Conservation (phyloP, 1,284 basidiomycete genomes). For the Waitea zeae region DNA sequence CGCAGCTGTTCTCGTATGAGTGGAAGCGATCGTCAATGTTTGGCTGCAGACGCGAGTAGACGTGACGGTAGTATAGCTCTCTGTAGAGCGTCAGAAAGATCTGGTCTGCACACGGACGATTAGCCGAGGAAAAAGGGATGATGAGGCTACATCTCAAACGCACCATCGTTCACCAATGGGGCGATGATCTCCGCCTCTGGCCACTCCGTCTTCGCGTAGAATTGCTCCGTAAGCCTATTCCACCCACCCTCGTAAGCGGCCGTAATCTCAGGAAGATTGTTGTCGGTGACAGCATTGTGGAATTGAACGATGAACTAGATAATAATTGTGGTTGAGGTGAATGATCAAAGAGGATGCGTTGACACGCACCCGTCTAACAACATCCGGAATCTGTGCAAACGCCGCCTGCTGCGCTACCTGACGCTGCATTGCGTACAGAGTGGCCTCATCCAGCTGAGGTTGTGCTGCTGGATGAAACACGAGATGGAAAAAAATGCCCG, state of each 20-base stretch:
- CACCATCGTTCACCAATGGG: constrained; percentile 83
- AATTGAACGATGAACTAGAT: constrained; percentile 79
- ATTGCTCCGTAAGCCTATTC: constrained; percentile 94
- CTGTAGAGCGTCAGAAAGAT: constrained; percentile 95
- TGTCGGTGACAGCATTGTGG: constrained; percentile 74
- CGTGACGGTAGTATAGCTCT: constrained; percentile 88
- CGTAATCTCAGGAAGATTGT: constrained; percentile 79
- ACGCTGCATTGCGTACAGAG: constrained; percentile 53
- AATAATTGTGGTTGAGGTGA: neutral
- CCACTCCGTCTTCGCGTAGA: constrained; percentile 91
- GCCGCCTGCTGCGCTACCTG: constrained; percentile 68
- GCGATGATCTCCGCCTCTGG: constrained; percentile 93
- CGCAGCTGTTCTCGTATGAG: constrained; percentile 98
- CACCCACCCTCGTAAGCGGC: constrained; percentile 90
- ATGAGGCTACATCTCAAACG: constrained; percentile 11
- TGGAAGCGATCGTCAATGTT: constrained; percentile 97
- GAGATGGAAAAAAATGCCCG: too few relatives aligned
- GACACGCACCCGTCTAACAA: constrained; percentile 60
- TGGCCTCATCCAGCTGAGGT: constrained; percentile 51
- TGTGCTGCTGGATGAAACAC: too few relatives aligned
- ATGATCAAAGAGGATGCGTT: neutral
- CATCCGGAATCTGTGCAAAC: constrained; percentile 63
- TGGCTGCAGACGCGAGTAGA: constrained; percentile 89
- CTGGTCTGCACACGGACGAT: constrained; percentile 37
- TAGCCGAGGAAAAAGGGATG: constrained; percentile 1